Evolutionary conservation across 2,329 filamentous ascomycete genomes (phyloP).

Genomic region (Aurifilum marmelostoma): DNA sequence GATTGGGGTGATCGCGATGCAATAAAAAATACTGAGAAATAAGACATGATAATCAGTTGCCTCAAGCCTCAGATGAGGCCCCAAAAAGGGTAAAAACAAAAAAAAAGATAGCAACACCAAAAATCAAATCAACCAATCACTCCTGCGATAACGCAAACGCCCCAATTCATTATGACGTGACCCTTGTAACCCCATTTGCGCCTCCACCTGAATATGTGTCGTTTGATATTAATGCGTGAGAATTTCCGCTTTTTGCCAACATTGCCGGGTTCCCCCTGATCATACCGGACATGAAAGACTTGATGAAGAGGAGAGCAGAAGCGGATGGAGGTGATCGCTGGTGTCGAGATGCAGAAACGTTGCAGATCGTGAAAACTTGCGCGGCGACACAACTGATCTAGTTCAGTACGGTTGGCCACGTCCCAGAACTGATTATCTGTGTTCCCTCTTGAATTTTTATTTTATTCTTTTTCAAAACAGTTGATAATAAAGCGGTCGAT

Average conservation of each 20-base stretch:
- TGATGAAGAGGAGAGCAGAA: not conserved
- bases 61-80: not conserved
- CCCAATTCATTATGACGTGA: constrained; percentile 2
- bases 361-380: not conserved
- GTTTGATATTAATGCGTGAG: constrained; percentile 4
- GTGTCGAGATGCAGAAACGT: not conserved
- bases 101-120: not conserved
- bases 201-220: not conserved
- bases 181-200: not conserved
- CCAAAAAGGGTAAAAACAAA: not conserved
- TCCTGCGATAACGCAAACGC: not conserved
- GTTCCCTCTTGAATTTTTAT: not conserved
- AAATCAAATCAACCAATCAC: not conserved
- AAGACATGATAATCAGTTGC: not conserved
- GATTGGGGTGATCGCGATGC: not conserved
- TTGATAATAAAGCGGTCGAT: not conserved
- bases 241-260: constrained; percentile 1
- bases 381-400: not conserved
- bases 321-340: not conserved
- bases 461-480: constrained; percentile 1
- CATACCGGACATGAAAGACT: constrained; percentile 8
- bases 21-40: not conserved
- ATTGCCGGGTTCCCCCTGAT: constrained; percentile 1
- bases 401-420: not conserved
- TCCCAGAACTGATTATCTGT: not conserved